phyloP scores from a whole-genome alignment of 73 alveolate genomes.

The Paramecium caudatum region DNA sequence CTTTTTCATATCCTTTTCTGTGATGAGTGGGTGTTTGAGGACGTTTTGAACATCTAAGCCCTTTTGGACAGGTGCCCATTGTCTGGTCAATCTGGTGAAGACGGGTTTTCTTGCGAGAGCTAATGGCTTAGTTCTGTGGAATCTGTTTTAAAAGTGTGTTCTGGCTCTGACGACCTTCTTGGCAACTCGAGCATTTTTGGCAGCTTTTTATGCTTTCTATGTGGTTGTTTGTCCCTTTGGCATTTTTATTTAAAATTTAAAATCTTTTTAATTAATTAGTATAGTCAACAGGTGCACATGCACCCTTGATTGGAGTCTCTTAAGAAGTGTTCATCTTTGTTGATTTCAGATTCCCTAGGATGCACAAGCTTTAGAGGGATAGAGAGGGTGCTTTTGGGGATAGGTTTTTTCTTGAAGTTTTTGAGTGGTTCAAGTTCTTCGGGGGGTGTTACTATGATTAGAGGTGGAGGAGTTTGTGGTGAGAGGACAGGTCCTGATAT shows the following conservation, averaged over 20 bases:
- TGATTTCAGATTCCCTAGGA: background rate
- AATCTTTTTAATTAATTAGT: conserved; percentile 2
- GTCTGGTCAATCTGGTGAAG: conserved; percentile 52
- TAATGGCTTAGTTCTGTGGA: conserved; percentile 50
- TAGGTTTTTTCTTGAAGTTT: background rate
- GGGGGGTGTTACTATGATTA: conserved; percentile 10
- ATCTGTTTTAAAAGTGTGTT: conserved; percentile 54
- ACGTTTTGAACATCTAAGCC: conserved; percentile 80
- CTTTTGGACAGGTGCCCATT: conserved; percentile 30
- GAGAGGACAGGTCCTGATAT: background rate
- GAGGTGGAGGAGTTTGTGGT: background rate
- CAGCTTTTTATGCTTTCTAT: conserved; percentile 43
- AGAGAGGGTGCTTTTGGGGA: background rate
- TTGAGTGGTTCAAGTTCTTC: background rate
- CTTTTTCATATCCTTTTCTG: conserved; percentile 88
- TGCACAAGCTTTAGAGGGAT: background rate
- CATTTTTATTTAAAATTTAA: conserved; percentile 6
- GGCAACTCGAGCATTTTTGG: background rate
- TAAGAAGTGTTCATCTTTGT: background rate
- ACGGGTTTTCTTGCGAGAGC: conserved; percentile 52
- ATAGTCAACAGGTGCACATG: conserved; percentile 14
- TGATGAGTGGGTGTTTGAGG: conserved; percentile 87
- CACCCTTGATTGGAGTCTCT: background rate
- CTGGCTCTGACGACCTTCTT: conserved; percentile 35
- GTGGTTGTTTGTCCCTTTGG: conserved; percentile 33